phyloP scores from a whole-genome alignment of 768 basidiomycete genomes.

The Leccinum ochraceum region DNA sequence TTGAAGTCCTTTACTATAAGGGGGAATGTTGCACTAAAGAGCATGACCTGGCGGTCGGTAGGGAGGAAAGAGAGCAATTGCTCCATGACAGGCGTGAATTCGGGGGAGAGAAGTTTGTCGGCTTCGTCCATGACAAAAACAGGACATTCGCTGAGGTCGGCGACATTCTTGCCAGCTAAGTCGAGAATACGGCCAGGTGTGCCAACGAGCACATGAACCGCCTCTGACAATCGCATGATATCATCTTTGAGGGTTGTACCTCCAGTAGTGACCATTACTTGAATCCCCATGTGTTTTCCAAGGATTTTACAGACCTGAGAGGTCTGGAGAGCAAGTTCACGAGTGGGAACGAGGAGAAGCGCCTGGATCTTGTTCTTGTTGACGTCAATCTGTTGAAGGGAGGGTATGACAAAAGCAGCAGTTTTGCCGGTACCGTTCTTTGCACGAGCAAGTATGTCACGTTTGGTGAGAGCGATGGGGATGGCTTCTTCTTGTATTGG shows the following conservation, averaged over 20 bases:
- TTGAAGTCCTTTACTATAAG: constrained; percentile 99
- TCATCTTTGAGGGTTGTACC: constrained; percentile 98
- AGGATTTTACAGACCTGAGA: constrained; percentile 98
- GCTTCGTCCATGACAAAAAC: constrained; percentile 99
- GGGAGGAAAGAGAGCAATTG: constrained; percentile 88
- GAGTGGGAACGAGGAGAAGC: constrained; percentile 95
- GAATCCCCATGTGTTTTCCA: constrained; percentile 91
- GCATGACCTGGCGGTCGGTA: constrained; percentile 90
- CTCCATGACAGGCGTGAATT: constrained; percentile 99
- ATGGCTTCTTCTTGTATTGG: constrained; percentile 99
- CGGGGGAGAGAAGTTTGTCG: constrained; percentile 94
- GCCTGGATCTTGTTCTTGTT: constrained; percentile 89
- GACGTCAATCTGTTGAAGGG: constrained; percentile 90
- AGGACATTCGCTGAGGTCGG: constrained; percentile 90
- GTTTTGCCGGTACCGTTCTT: constrained; percentile 99
- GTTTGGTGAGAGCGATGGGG: constrained; percentile 88
- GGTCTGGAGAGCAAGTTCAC: constrained; percentile 96
- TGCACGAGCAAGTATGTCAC: constrained; percentile 93
- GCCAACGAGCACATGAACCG: constrained; percentile 95
- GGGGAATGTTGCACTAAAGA: constrained; percentile 99
- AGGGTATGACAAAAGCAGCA: constrained; percentile 97
- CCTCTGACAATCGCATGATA: constrained; percentile 86
- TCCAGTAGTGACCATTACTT: constrained; percentile 99
- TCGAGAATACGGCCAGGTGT: constrained; percentile 97
- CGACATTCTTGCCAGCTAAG: constrained; percentile 88